Evolutionary conservation across 495 filamentous ascomycete genomes (phyloP).

Genomic region (Trichodelitschia bisporula): DNA sequence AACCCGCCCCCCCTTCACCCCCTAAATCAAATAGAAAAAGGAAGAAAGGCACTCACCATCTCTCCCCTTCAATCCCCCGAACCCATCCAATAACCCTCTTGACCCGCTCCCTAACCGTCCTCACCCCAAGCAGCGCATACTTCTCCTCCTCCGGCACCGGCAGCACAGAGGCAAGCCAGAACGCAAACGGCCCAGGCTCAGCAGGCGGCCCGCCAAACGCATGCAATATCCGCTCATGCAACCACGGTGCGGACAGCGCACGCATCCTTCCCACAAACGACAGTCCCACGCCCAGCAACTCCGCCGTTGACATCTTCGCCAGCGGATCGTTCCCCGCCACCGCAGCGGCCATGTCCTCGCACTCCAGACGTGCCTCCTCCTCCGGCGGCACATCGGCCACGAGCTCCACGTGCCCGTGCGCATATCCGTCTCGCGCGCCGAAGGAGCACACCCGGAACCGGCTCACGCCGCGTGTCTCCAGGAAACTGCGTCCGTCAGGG

Average conservation of each 20-base stretch:
- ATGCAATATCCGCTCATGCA: constrained; percentile 37
- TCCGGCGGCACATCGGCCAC: constrained; percentile 58
- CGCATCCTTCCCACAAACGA: constrained; percentile 45
- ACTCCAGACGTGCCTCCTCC: constrained; percentile 56
- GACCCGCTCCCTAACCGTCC: constrained; percentile 52
- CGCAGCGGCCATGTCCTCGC: constrained; percentile 25
- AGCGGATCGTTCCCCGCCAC: constrained; percentile 21
- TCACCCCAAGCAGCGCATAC: constrained; percentile 43
- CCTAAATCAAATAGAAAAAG: too few relatives aligned
- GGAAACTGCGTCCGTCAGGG: constrained; percentile 54
- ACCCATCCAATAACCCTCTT: constrained; percentile 64
- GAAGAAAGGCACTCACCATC: constrained; percentile 43
- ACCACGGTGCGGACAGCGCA: constrained; percentile 40
- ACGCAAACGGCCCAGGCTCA: constrained; percentile 58
- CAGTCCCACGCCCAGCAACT: constrained; percentile 35
- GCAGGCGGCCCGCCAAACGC: constrained; percentile 56
- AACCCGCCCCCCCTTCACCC: too few relatives aligned
- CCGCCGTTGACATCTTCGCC: constrained; percentile 39
- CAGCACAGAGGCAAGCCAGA: constrained; percentile 72
- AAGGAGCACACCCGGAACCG: constrained; percentile 47
- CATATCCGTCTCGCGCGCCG: constrained; percentile 47
- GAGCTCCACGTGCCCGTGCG: constrained; percentile 44
- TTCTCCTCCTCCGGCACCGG: constrained; percentile 58
- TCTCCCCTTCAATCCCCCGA: constrained; percentile 38
- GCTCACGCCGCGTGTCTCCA: constrained; percentile 50